Evolutionary conservation across 73 alveolate species (phyloP).

Genomic region (Tetrahymena thermophila): DNA sequence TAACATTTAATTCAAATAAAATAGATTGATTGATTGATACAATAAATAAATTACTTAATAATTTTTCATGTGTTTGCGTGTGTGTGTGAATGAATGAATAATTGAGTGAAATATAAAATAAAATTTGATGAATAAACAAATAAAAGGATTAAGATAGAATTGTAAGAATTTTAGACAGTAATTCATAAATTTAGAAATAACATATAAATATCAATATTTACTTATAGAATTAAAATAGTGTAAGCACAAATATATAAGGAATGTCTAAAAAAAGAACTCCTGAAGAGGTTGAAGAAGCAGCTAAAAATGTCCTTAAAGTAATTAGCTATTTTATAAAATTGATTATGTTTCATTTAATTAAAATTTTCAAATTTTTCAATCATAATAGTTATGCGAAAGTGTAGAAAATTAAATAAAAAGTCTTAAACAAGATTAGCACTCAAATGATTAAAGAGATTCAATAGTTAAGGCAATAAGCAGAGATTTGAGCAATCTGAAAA

Average conservation of each 20-base stretch:
- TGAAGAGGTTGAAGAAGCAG: background rate
- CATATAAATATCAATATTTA: background rate
- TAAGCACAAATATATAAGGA: background rate
- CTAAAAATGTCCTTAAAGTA: background rate
- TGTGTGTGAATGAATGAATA: background rate
- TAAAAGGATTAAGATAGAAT: background rate
- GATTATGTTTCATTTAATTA: background rate
- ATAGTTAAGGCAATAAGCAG: background rate
- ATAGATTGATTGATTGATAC: background rate
- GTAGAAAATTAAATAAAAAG: background rate
- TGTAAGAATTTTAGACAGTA: background rate
- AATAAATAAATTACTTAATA: too few species aligned
- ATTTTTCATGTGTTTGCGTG: background rate
- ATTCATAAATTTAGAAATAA: background rate
- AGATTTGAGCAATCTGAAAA: background rate
- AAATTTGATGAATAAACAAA: background rate
- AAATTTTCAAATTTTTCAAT: background rate
- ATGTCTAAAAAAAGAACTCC: background rate
- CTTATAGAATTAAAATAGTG: background rate
- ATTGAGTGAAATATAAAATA: background rate
- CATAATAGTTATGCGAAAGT: background rate
- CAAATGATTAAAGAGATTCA: background rate
- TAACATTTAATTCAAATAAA: background rate
- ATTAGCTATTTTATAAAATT: background rate
- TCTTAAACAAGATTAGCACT: background rate